Evolutionary conservation across 139 green algal species (phyloP).

Genomic region (Chlamydomonas incerta): DNA sequence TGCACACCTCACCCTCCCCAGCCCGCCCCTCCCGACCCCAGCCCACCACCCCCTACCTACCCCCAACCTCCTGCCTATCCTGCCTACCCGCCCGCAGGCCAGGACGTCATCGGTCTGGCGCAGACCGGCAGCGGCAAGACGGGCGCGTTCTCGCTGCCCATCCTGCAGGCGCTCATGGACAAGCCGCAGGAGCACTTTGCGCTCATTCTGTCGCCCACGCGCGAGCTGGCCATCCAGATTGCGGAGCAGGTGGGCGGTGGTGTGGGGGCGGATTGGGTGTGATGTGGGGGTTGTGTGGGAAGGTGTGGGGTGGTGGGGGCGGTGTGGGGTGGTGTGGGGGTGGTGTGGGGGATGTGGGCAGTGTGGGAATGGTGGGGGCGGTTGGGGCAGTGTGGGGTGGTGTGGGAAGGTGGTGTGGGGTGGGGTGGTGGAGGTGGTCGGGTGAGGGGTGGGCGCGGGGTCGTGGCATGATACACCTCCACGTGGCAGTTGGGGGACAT

Average conservation of each 20-base stretch:
- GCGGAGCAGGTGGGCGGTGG: constrained; percentile 98
- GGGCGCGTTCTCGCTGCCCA: constrained; percentile 95
- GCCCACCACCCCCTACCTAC: neutral
- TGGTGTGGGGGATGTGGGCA: no score
- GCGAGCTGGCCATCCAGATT: constrained; percentile 99
- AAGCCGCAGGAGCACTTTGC: constrained; percentile 92
- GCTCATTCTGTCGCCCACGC: constrained; percentile 94
- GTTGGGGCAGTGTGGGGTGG: no score
- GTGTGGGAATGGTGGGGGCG: no score
- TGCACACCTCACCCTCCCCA: neutral
- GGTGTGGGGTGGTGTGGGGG: no score
- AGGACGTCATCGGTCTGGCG: constrained; percentile 97
- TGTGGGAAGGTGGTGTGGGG: no score
- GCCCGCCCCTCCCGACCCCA: neutral
- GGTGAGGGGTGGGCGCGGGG: no score
- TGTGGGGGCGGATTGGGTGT: no score
- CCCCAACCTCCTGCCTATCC: neutral
- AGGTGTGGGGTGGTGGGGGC: no score
- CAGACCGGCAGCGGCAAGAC: constrained; percentile 99
- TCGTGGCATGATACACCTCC: no score
- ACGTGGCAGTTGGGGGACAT: no score
- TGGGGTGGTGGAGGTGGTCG: no score
- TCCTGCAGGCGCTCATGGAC: constrained; percentile 94
- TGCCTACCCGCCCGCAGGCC: constrained; percentile 60
- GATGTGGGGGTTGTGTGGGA: no score